A percentile compares a stretch with the other conserved stretches of the same genome.
Conservation (phyloP, 345 rosid species). For the Kandelia obovata region DNA sequence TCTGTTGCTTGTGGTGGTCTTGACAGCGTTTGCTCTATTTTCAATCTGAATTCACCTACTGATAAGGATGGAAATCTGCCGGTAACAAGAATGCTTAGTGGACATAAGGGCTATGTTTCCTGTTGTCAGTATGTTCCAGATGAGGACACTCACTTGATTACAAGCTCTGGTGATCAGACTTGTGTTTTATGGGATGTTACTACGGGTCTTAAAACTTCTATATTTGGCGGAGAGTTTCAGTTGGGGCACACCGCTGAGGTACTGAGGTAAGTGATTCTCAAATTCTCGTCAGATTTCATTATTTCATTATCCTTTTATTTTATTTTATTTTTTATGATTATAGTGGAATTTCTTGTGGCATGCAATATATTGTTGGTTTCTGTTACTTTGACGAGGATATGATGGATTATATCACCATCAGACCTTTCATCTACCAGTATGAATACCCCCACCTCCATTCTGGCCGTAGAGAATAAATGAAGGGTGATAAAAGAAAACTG, state of each 20-base stretch:
- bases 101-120: slow-evolving; percentile 92
- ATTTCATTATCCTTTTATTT: slow-evolving; percentile 2
- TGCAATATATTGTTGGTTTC: not conserved
- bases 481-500: no score
- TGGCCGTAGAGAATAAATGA: no score
- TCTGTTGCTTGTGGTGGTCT: slow-evolving; percentile 98
- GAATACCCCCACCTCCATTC: no score
- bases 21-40: slow-evolving; percentile 88
- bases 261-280: slow-evolving; percentile 46
- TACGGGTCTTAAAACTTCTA: slow-evolving; percentile 90
- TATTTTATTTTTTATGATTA: not conserved
- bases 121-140: slow-evolving; percentile 93
- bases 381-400: not conserved
- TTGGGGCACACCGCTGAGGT: slow-evolving; percentile 97
- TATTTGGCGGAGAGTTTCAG: slow-evolving; percentile 96
- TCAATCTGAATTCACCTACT: slow-evolving; percentile 75
- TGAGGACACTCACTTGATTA: slow-evolving; percentile 78
- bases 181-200: slow-evolving; percentile 94
- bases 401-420: slow-evolving; percentile 2
- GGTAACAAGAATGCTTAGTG: slow-evolving; percentile 73
- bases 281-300: slow-evolving; percentile 1
- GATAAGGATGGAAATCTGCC: slow-evolving; percentile 82
- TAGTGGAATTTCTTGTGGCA: not conserved
- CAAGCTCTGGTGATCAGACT: slow-evolving; percentile 89
- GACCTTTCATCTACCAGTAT: no score